phyloP scores from a whole-genome alignment of 371 early-diverging fungal species.

The Mortierella sp. region DNA sequence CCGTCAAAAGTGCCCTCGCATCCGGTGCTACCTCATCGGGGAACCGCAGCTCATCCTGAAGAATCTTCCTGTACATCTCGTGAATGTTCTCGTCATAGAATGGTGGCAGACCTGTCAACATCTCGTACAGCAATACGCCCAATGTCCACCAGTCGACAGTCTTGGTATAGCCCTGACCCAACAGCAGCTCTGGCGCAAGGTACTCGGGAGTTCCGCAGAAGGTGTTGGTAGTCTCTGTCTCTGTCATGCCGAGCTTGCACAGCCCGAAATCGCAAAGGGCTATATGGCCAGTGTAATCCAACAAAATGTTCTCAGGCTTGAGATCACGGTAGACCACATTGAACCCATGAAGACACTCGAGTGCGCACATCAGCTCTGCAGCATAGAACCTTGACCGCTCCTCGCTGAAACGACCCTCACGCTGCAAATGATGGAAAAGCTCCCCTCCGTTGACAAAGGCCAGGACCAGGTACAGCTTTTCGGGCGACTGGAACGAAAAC shows the following conservation, averaged over 20 bases:
- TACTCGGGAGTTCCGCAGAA: constrained; percentile 99
- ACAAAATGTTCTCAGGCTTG: constrained; percentile 97
- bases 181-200: constrained; percentile 97
- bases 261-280: constrained; percentile 98
- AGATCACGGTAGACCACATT: constrained; percentile 93
- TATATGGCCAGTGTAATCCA: constrained; percentile 97
- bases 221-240: constrained; percentile 93
- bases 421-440: constrained; percentile 91
- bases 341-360: constrained; percentile 91
- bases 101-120: constrained; percentile 95
- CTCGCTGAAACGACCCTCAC: constrained; percentile 81
- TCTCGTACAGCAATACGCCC: constrained; percentile 97
- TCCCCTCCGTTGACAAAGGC: constrained; percentile 97
- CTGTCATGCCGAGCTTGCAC: constrained; percentile 96
- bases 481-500: constrained; percentile 89
- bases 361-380: constrained; percentile 82
- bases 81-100: constrained; percentile 97
- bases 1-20: constrained; percentile 80
- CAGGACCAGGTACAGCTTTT: constrained; percentile 91
- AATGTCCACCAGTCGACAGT: constrained; percentile 99
- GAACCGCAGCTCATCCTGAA: constrained; percentile 87
- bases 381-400: constrained; percentile 79
- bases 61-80: constrained; percentile 96
- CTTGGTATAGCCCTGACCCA: constrained; percentile 95
- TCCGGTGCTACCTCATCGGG: constrained; percentile 86